A percentile compares a stretch with the other conserved stretches of the same genome.
phyloP scores from a whole-genome alignment of 192 early-diverging fungal species.

The Backusella westeae region DNA sequence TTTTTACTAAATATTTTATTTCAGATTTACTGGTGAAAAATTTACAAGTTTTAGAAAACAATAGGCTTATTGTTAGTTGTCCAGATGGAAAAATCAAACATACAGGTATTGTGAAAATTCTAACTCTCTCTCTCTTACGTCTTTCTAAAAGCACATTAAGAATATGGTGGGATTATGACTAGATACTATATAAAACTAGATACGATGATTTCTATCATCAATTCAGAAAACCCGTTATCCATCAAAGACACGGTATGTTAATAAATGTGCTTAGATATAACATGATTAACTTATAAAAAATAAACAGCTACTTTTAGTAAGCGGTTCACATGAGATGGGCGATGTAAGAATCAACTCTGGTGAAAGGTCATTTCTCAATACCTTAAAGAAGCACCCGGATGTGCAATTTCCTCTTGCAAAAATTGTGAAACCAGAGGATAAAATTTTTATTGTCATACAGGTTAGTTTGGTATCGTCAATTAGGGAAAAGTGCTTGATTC shows the following conservation, averaged over 20 bases:
- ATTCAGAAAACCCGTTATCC: background rate
- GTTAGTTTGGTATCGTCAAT: too few species aligned
- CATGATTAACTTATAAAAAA: background rate
- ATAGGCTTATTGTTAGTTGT: slow-evolving; percentile 12
- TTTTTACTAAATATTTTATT: background rate
- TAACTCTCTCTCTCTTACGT: background rate
- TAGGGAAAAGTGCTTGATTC: too few species aligned
- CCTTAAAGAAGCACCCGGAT: slow-evolving; percentile 31
- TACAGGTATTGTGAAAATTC: slow-evolving; percentile 13
- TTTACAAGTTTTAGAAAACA: slow-evolving; percentile 12
- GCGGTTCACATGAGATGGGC: slow-evolving; percentile 24
- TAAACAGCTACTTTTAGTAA: slow-evolving; percentile 29
- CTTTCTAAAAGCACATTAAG: slow-evolving; percentile 6
- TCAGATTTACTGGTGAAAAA: slow-evolving; percentile 35
- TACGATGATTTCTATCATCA: slow-evolving; percentile 25
- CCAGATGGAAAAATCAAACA: slow-evolving; percentile 1
- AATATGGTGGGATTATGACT: slow-evolving; percentile 36
- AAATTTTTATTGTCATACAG: slow-evolving; percentile 30
- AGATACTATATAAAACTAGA: slow-evolving; percentile 35
- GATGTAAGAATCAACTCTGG: slow-evolving; percentile 18
- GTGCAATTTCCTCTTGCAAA: slow-evolving; percentile 33
- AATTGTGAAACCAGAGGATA: slow-evolving; percentile 19
- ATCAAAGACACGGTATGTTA: slow-evolving; percentile 21
- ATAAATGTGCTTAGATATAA: background rate
- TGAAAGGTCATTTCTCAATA: slow-evolving; percentile 36